Conservation (phyloP, 805 yeast genomes). For the Cyberlindnera bimundalis region DNA sequence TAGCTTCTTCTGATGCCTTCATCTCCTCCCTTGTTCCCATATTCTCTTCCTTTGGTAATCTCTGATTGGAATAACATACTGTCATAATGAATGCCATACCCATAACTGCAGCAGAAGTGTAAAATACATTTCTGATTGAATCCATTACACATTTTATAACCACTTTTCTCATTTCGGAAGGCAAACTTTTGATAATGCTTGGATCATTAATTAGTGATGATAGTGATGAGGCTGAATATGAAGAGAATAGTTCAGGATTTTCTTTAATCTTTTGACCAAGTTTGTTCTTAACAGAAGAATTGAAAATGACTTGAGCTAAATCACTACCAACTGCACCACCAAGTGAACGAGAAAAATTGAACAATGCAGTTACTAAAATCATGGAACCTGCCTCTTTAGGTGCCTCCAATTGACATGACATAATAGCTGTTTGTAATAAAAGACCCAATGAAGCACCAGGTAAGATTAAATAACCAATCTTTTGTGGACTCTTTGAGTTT, state of each 20-base stretch:
- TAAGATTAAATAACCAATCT: constrained; percentile 44
- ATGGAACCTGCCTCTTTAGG: constrained; percentile 47
- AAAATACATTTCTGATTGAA: constrained; percentile 37
- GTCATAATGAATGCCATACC: constrained; percentile 30
- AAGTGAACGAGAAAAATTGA: constrained; percentile 39
- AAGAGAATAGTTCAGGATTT: background rate
- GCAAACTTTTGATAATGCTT: background rate
- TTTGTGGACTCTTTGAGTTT: constrained; percentile 33
- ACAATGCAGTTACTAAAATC: constrained; percentile 41
- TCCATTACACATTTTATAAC: constrained; percentile 28
- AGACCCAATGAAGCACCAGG: constrained; percentile 48
- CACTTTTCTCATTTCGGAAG: background rate
- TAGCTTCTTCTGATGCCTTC: no score
- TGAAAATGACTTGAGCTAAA: constrained; percentile 35
- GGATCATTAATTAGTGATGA: background rate
- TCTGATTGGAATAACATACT: constrained; percentile 38
- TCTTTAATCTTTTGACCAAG: background rate
- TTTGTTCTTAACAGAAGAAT: constrained; percentile 24
- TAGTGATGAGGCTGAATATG: background rate
- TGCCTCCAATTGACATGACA: constrained; percentile 44
- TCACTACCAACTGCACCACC: constrained; percentile 41
- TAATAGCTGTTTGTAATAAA: constrained; percentile 41
- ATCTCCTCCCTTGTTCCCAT: constrained; percentile 7
- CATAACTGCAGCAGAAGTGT: constrained; percentile 32
- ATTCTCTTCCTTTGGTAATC: constrained; percentile 33